Evolutionary conservation across 345 rosid species (phyloP), one percentile per base, ranked within the genome.

Genomic region (Raphanus sativus): DNA sequence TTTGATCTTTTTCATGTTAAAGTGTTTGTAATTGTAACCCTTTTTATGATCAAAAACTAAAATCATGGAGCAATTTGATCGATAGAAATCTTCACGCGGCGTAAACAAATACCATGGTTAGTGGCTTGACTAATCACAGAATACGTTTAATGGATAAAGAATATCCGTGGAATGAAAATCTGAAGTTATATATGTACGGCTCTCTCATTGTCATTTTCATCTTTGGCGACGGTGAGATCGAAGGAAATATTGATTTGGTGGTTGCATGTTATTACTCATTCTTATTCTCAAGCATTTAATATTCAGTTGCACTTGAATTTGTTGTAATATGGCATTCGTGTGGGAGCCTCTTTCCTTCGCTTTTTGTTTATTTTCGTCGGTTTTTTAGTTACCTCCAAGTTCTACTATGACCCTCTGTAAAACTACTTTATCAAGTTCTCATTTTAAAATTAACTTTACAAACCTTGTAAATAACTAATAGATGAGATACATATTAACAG

Each of bases 241-340:
- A 67, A 67, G 61, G 16, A 21, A 15, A 67, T 28, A 75, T 65
- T 67, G 61, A 42, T 75, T 8, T 13, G 73, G 73, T 68, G 26
- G 67, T 59, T 67, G 73, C 73, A 75, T 58, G 17, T 61, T 74
- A 66, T 34, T 26, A 15, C 38, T 65, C 64, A 54, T 67, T 42
- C 60, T 29, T 40, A 42, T 40, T 40, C 26, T 9, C 12, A 6
- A 58, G 69, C 73, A 75, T 67, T 75, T 58, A 75, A 21, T 58
- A 58, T 17, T 17, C 72, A 13, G 28, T 16, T 56, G 30, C 58
- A 66, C 45, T 56, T 66, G 7, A 13, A 30, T 45, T 56, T 9
- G 29, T 56, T 21, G 74, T 56, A 48, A 11, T 30, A 17, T 62
- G 1, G 13, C 48, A 30, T 62, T 29, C 11, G 16, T n/a, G 55